Evolutionary conservation across 306 rosid species (phyloP).

Genomic region (Benincasa hispida): DNA sequence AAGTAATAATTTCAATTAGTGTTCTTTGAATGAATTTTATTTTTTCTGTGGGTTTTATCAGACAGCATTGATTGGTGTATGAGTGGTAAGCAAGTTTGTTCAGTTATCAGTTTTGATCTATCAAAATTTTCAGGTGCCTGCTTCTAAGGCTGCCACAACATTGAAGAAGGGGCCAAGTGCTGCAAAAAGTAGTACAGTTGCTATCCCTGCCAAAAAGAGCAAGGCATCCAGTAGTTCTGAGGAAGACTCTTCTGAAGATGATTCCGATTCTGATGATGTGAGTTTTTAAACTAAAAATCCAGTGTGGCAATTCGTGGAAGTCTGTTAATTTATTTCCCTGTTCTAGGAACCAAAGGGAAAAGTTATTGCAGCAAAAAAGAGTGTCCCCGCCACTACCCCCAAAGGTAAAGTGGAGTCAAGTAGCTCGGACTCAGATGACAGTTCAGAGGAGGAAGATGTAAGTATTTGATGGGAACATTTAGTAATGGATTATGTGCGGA

Average conservation of each 20-base stretch:
- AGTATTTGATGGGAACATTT: background rate
- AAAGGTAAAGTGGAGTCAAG: slow-evolving; percentile 4
- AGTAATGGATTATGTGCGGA: background rate
- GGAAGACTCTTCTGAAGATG: slow-evolving; percentile 24
- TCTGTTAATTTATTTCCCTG: background rate
- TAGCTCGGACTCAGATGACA: slow-evolving; percentile 12
- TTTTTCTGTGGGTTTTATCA: background rate
- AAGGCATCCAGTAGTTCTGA: slow-evolving; percentile 9
- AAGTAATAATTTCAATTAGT: no score
- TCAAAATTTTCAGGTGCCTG: slow-evolving; percentile 19
- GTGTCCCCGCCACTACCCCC: background rate
- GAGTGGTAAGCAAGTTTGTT: background rate
- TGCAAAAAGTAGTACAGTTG: slow-evolving; percentile 21
- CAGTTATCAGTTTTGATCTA: background rate
- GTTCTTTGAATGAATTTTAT: background rate
- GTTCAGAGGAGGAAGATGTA: slow-evolving; percentile 22
- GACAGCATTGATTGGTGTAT: background rate
- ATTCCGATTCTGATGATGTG: slow-evolving; percentile 35
- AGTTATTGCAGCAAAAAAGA: slow-evolving; percentile 7
- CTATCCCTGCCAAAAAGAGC: slow-evolving; percentile 13
- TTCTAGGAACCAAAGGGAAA: slow-evolving; percentile 26
- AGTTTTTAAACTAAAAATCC: background rate
- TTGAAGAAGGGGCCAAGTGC: slow-evolving; percentile 15
- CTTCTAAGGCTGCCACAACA: slow-evolving; percentile 12
- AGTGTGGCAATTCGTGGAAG: background rate